Conservation (phyloP, 345 rosid genomes). For the Conringia planisiliqua region DNA sequence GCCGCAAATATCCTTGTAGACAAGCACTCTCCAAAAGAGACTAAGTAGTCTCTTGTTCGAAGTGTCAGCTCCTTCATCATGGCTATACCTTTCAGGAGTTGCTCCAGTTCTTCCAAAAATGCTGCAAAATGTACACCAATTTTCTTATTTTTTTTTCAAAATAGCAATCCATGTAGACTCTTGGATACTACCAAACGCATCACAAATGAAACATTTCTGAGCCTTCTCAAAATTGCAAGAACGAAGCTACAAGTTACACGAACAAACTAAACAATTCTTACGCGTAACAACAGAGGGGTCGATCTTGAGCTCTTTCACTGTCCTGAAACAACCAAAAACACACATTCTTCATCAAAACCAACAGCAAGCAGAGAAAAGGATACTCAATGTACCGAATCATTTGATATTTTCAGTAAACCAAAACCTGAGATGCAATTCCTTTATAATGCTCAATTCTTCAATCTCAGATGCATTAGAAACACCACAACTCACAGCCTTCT, state of each 20-base stretch:
- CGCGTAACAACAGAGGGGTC: constrained; percentile 51
- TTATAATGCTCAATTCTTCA: constrained; percentile 66
- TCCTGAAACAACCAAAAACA: constrained; percentile 44
- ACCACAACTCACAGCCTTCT: constrained; percentile 89
- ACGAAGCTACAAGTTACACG: background rate
- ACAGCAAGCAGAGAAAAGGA: background rate
- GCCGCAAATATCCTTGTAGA: constrained; percentile 96
- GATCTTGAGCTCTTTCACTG: constrained; percentile 70
- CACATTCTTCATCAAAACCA: background rate
- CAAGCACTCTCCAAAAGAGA: constrained; percentile 98
- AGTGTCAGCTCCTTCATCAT: constrained; percentile 95
- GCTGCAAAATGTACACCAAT: constrained; percentile 37
- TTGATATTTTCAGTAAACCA: background rate
- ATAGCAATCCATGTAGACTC: background rate
- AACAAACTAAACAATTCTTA: constrained; percentile 38
- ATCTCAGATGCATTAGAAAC: constrained; percentile 64
- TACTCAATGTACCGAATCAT: background rate
- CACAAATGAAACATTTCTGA: constrained; percentile 7
- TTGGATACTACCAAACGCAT: constrained; percentile 3
- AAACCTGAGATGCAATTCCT: constrained; percentile 74
- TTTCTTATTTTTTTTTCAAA: too few species aligned
- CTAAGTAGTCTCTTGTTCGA: constrained; percentile 79
- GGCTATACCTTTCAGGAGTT: constrained; percentile 89
- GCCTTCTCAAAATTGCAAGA: background rate
- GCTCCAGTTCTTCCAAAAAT: constrained; percentile 78